Conservation (phyloP, 1,284 basidiomycete genomes). For the Apiotrichum montevideense region DNA sequence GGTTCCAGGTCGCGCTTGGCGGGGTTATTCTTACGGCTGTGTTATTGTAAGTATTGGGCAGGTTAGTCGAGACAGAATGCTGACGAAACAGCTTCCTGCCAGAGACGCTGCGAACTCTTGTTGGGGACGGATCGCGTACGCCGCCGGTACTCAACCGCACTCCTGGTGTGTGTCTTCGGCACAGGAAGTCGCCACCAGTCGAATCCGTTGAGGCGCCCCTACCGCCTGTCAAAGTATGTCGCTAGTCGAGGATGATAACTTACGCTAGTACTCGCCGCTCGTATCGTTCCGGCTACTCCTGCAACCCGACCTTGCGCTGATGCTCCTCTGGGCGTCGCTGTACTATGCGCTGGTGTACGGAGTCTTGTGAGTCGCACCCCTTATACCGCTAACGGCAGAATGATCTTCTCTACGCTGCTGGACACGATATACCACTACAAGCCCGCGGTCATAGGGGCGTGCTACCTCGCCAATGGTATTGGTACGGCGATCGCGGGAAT, state of each 20-base stretch:
- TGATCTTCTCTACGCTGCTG: constrained; percentile 34
- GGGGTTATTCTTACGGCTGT: constrained; percentile 15
- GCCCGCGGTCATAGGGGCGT: constrained; percentile 33
- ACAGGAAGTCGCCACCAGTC: constrained; percentile 8
- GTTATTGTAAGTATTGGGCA: constrained; percentile 10
- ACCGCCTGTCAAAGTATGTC: constrained; percentile 16
- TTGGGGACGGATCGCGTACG: constrained; percentile 31
- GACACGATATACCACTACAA: constrained; percentile 26
- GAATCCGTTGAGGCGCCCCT: constrained; percentile 1
- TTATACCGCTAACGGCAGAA: constrained; percentile 13
- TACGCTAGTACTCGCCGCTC: constrained; percentile 27
- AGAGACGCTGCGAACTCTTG: constrained; percentile 36
- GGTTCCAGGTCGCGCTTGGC: constrained; percentile 24
- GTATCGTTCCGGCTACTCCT: constrained; percentile 28
- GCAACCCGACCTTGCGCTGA: constrained; percentile 30
- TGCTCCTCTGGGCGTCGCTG: constrained; percentile 30
- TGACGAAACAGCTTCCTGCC: constrained; percentile 24
- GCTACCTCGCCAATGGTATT: constrained; percentile 35
- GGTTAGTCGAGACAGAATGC: neutral
- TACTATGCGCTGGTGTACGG: constrained; percentile 37
- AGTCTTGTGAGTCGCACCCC: constrained; percentile 18
- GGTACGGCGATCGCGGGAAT: constrained; percentile 30
- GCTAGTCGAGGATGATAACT: neutral
- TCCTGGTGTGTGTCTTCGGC: constrained; percentile 16
- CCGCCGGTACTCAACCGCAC: constrained; percentile 33